A percentile compares a stretch with the other conserved stretches of the same genome.
Conservation (phyloP, 2,329 filamentous ascomycete genomes). For the Mycosphaerella sp. region DNA sequence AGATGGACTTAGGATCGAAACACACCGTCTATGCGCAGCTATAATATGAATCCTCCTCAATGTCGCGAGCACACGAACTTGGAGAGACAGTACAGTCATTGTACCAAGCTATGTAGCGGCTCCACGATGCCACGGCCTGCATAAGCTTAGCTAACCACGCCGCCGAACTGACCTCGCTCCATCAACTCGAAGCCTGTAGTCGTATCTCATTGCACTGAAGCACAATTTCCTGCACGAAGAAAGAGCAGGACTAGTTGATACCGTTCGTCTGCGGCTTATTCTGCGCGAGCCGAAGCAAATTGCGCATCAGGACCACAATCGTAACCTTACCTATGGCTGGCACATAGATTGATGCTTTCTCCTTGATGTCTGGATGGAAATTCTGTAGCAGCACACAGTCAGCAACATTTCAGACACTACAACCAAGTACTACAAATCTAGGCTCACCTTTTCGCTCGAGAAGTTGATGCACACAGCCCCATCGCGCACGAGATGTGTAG, state of each 20-base stretch:
- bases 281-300: slow-evolving; percentile 58
- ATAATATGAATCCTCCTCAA: no score
- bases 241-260: neutral
- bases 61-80: no score
- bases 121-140: no score
- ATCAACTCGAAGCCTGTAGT: no score
- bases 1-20: no score
- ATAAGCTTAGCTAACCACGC: no score
- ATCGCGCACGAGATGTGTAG: slow-evolving; percentile 72
- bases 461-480: slow-evolving; percentile 99
- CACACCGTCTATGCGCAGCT: no score
- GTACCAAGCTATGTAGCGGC: no score
- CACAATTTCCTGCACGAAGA: no score
- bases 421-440: neutral
- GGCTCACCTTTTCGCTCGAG: slow-evolving; percentile 68
- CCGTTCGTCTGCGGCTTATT: slow-evolving; percentile 15
- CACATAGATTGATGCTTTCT: slow-evolving; percentile 94
- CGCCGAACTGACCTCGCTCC: no score
- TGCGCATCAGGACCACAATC: slow-evolving; percentile 82
- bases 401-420: slow-evolving; percentile 3
- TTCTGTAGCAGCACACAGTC: slow-evolving; percentile 47
- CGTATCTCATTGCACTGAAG: no score
- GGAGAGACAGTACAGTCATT: no score
- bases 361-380: slow-evolving; percentile 82
- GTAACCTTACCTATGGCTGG: slow-evolving; percentile 97